Conservation (phyloP, 1,139 yeast species). For the Taphrina betulina region DNA sequence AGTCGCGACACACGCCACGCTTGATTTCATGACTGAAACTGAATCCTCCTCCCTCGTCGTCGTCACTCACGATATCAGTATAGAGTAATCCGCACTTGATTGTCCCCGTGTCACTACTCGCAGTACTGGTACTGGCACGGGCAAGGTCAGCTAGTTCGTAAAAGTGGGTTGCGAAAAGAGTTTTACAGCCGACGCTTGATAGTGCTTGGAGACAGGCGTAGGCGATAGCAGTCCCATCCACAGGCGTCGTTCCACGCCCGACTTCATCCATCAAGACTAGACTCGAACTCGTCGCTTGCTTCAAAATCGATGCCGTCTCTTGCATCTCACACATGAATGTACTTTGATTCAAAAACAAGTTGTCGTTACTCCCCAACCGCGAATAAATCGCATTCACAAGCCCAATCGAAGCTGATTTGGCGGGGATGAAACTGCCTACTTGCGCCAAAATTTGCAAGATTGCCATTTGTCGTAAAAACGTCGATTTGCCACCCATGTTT, state of each 20-base stretch:
- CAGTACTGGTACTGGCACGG: constrained; percentile 37
- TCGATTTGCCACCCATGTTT: constrained; percentile 97
- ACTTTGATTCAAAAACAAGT: constrained; percentile 77
- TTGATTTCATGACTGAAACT: constrained; percentile 20
- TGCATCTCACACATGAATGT: constrained; percentile 98
- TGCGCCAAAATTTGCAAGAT: constrained; percentile 59
- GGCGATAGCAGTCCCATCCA: constrained; percentile 88
- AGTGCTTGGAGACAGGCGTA: constrained; percentile 71
- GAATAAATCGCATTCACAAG: constrained; percentile 84
- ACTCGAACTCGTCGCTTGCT: constrained; percentile 71
- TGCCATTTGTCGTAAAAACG: constrained; percentile 85
- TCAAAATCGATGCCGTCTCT: constrained; percentile 79
- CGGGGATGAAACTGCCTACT: constrained; percentile 50
- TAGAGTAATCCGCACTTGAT: constrained; percentile 4
- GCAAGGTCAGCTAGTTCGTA: constrained; percentile 46
- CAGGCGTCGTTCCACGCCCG: constrained; percentile 93
- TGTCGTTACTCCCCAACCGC: constrained; percentile 57
- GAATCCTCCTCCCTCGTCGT: constrained; percentile 1
- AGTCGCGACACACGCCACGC: constrained; percentile 34
- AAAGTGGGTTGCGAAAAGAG: constrained; percentile 91
- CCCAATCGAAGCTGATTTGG: constrained; percentile 67
- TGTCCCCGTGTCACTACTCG: constrained; percentile 7
- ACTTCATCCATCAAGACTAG: constrained; percentile 90
- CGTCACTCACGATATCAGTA: constrained; percentile 13
- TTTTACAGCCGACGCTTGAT: constrained; percentile 60